These are phyloP conservation scores for Patellifolia procumbens DNA, from an alignment of 179 eudicot genomes.

Conservation along the genomic window DNA sequence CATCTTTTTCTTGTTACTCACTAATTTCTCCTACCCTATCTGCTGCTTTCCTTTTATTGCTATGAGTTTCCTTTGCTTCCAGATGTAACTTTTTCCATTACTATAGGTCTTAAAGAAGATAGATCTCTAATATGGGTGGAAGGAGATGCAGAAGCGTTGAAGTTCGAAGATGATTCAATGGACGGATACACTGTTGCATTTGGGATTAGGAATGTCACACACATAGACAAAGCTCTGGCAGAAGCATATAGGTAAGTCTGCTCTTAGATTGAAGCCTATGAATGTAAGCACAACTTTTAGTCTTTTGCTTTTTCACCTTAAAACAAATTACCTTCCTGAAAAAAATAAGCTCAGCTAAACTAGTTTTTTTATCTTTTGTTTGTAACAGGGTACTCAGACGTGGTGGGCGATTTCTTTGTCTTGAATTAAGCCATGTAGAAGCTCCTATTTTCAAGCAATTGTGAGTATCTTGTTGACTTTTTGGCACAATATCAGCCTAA, in stretches of 20 bases:
- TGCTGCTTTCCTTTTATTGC: not conserved
- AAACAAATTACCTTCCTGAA: too few species aligned
- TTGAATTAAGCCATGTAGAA: conserved; percentile 93
- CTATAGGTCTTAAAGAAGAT: conserved; percentile 59
- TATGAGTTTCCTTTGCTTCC: not conserved
- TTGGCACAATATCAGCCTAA: conserved; percentile 1
- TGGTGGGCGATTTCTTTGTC: conserved; percentile 97
- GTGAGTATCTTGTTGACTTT: conserved; percentile 50
- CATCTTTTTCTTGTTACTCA: not conserved
- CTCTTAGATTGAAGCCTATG: not conserved
- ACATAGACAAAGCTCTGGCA: conserved; percentile 82
- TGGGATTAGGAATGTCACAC: conserved; percentile 97
- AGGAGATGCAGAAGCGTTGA: conserved; percentile 87
- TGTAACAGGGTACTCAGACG: conserved; percentile 72
- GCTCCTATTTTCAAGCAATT: conserved; percentile 73
- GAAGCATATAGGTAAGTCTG: conserved; percentile 76
- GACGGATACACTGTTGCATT: conserved; percentile 96
- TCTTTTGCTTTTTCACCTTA: too few species aligned
- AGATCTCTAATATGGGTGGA: conserved; percentile 84
- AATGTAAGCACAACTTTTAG: not conserved
- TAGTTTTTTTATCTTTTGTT: conserved; percentile 16
- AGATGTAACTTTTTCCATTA: not conserved
- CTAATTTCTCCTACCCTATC: not conserved
- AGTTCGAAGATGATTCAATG: conserved; percentile 76
- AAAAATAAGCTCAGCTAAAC: not conserved